phyloP scores from a whole-genome alignment of 2,329 filamentous ascomycete species.

The Hysterium pulicare region DNA sequence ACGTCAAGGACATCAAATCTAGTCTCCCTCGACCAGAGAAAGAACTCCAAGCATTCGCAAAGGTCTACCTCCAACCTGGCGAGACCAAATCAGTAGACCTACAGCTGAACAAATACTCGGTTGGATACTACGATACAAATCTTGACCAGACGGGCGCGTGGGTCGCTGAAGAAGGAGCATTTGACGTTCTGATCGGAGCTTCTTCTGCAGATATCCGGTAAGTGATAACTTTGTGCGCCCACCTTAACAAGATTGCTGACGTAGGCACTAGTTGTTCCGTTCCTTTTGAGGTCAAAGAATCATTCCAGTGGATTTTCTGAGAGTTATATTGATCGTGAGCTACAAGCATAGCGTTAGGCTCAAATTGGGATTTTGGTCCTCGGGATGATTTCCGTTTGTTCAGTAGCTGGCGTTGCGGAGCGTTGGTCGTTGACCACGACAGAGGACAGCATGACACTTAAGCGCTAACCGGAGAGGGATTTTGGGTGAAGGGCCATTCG shows the following conservation, averaged over 20 bases:
- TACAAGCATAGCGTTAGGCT: no score
- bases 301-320: slow-evolving; percentile 64
- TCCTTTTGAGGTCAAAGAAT: slow-evolving; percentile 59
- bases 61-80: slow-evolving; percentile 34
- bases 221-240: slow-evolving; percentile 18
- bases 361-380: no score
- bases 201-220: slow-evolving; percentile 63
- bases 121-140: slow-evolving; percentile 61
- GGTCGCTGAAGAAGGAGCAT: slow-evolving; percentile 64
- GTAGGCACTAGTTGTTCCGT: slow-evolving; percentile 40
- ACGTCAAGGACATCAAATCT: slow-evolving; percentile 62
- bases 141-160: slow-evolving; percentile 49
- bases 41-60: slow-evolving; percentile 66
- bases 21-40: slow-evolving; percentile 65
- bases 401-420: not conserved
- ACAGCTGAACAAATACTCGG: slow-evolving; percentile 45
- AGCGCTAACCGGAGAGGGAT: no score
- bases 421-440: not conserved
- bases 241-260: slow-evolving; percentile 13
- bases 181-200: slow-evolving; percentile 60
- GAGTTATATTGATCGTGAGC: no score
- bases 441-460: not conserved
- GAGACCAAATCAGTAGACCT: slow-evolving; percentile 34
- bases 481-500: no score
- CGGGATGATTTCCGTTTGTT: not conserved